A percentile compares a stretch with the other conserved stretches of the same genome.
phyloP scores from a whole-genome alignment of 2,329 filamentous ascomycete genomes.

The Cladophialophora yegresii region DNA sequence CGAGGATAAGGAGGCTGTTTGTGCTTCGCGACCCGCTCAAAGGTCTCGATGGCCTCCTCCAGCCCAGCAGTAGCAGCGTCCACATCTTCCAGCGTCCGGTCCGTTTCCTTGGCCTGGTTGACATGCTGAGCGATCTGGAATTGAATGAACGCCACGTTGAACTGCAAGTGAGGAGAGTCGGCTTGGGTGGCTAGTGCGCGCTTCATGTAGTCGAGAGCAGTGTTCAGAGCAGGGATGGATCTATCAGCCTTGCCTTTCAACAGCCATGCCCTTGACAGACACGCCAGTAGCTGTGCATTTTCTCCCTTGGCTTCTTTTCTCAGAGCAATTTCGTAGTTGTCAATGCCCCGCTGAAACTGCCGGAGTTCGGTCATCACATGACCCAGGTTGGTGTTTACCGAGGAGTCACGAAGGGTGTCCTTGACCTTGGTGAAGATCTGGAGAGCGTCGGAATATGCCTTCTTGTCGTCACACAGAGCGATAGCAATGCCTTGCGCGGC shows the following conservation, averaged over 20 bases:
- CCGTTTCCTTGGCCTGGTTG: constrained; percentile 70
- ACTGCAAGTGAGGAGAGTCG: constrained; percentile 86
- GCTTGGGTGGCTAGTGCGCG: constrained; percentile 74
- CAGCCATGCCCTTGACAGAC: constrained; percentile 84
- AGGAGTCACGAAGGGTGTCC: constrained; percentile 84
- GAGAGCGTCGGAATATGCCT: constrained; percentile 78
- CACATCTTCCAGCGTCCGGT: constrained; percentile 77
- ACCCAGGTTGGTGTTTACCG: constrained; percentile 88
- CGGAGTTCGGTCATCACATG: constrained; percentile 89
- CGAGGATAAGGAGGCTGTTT: constrained; percentile 82
- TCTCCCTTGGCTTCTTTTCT: constrained; percentile 60
- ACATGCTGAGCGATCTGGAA: constrained; percentile 87
- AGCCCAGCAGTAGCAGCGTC: constrained; percentile 77
- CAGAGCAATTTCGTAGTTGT: constrained; percentile 85
- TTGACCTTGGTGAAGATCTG: constrained; percentile 87
- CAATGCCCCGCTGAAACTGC: constrained; percentile 88
- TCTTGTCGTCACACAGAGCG: constrained; percentile 89
- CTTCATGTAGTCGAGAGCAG: constrained; percentile 63
- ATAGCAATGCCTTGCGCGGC: constrained; percentile 96
- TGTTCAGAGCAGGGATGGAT: constrained; percentile 63
- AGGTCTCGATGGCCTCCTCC: constrained; percentile 77
- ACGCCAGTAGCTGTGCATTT: constrained; percentile 75
- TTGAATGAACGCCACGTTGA: constrained; percentile 97
- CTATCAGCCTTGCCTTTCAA: constrained; percentile 73
- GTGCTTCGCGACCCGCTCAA: constrained; percentile 60